A percentile compares a stretch with the other conserved stretches of the same genome.
These are phyloP conservation scores for Inonotus obliquus DNA, from an alignment of 1,284 basidiomycete species.

Conservation along the genomic window DNA sequence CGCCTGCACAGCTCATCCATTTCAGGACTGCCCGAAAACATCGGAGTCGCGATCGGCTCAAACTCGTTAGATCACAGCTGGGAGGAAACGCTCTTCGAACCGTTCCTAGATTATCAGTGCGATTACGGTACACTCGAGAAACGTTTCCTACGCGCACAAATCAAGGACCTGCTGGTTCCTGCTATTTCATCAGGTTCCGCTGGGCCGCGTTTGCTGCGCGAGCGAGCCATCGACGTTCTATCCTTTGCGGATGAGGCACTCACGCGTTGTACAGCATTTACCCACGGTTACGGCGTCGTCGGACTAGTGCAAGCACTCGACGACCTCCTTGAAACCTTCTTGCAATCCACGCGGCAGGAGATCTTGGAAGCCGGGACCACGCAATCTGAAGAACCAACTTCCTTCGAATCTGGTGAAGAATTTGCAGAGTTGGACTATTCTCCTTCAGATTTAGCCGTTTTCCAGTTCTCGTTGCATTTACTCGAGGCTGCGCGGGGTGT, in stretches of 20 bases:
- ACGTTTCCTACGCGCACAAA: conserved; percentile 55
- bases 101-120: conserved; percentile 85
- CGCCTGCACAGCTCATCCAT: conserved; percentile 34
- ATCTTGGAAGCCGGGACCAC: conserved; percentile 39
- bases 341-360: conserved; percentile 56
- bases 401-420: conserved; percentile 46
- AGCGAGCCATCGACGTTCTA: conserved; percentile 69
- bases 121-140: conserved; percentile 78
- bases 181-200: conserved; percentile 32
- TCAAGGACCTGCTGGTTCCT: conserved; percentile 40
- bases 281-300: conserved; percentile 79
- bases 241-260: conserved; percentile 77
- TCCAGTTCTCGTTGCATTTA: conserved; percentile 80
- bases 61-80: conserved; percentile 55
- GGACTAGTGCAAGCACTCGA: conserved; percentile 75
- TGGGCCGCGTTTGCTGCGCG: conserved; percentile 62
- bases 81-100: conserved; percentile 88
- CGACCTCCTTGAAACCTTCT: conserved; percentile 60
- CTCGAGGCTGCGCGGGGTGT: conserved; percentile 73
- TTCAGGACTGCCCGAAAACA: conserved; percentile 21
- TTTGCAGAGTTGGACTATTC: conserved; percentile 82
- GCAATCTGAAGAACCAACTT: conserved; percentile 29
- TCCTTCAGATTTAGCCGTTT: conserved; percentile 79
- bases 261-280: conserved; percentile 70
- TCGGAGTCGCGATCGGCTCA: conserved; percentile 26